Percentiles rank a stretch among this genome's conserved stretches.
Evolutionary conservation across 2,329 filamentous ascomycete genomes (phyloP).

Genomic region (Penicillium sumatraense): DNA sequence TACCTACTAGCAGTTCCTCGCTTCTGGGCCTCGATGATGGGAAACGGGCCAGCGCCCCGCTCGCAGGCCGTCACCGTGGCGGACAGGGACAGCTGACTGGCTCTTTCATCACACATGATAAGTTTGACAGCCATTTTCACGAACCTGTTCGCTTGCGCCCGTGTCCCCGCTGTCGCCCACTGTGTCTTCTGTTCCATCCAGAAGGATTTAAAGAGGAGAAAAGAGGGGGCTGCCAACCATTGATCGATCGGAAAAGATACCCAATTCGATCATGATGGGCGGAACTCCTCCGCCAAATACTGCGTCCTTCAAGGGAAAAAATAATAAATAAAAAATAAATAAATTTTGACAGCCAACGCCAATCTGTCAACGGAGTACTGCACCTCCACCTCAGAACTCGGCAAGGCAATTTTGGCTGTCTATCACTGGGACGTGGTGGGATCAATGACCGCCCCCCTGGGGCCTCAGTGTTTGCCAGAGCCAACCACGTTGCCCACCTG

Average conservation of each 20-base stretch:
- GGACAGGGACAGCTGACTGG: slow-evolving; percentile 9
- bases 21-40: slow-evolving; percentile 13
- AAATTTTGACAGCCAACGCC: slow-evolving; percentile 2
- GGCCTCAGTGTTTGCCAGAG: background rate
- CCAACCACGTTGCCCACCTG: slow-evolving; percentile 17
- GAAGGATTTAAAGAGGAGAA: slow-evolving; percentile 1
- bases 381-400: background rate
- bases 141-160: slow-evolving; percentile 15
- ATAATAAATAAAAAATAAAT: slow-evolving; percentile 1
- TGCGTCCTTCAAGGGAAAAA: background rate
- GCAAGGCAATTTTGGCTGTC: slow-evolving; percentile 3
- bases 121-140: slow-evolving; percentile 20
- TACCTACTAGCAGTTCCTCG: slow-evolving; percentile 6
- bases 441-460: background rate
- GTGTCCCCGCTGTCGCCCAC: background rate
- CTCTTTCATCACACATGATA: slow-evolving; percentile 2
- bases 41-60: slow-evolving; percentile 19
- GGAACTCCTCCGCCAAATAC: background rate
- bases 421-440: slow-evolving; percentile 6
- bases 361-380: background rate
- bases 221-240: slow-evolving; percentile 5
- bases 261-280: background rate
- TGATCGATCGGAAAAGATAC: slow-evolving; percentile 8
- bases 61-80: slow-evolving; percentile 10
- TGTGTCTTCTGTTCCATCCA: background rate